A percentile compares a stretch with the other conserved stretches of the same genome.
phyloP scores from a whole-genome alignment of 495 filamentous ascomycete genomes.

The Tuber aestivum region DNA sequence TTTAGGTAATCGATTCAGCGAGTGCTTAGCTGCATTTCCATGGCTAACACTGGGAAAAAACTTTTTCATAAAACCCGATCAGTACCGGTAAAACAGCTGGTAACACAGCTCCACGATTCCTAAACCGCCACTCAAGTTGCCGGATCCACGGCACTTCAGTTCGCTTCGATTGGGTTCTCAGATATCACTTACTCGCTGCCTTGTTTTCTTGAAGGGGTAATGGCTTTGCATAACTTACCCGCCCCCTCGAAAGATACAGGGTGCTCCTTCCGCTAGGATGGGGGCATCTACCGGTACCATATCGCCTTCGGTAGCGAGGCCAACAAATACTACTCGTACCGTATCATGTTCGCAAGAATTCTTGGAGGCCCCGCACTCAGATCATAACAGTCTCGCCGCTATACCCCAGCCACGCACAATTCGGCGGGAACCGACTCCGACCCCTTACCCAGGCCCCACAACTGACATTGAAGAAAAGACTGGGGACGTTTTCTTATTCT shows the following conservation, averaged over 20 bases:
- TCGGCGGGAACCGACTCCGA: background rate
- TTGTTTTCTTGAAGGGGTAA: background rate
- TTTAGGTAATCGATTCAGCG: background rate
- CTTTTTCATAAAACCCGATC: no score
- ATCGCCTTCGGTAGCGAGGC: background rate
- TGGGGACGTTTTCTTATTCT: background rate
- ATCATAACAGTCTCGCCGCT: background rate
- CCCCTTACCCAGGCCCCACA: background rate
- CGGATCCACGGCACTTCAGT: background rate
- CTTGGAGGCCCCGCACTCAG: background rate
- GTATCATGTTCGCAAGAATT: background rate
- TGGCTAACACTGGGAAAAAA: background rate
- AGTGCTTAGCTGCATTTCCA: background rate
- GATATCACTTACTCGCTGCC: background rate
- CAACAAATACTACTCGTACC: background rate
- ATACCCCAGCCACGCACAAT: background rate
- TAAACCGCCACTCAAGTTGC: background rate
- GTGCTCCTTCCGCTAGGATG: background rate
- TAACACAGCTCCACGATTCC: background rate
- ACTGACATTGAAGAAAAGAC: background rate
- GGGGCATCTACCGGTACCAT: background rate
- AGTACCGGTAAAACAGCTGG: background rate
- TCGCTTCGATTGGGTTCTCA: background rate
- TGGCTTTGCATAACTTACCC: background rate
- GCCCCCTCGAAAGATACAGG: background rate